These are phyloP conservation scores for Sugiyamaella neomexicana DNA, from an alignment of 1,139 yeast genomes.

Conservation along the genomic window DNA sequence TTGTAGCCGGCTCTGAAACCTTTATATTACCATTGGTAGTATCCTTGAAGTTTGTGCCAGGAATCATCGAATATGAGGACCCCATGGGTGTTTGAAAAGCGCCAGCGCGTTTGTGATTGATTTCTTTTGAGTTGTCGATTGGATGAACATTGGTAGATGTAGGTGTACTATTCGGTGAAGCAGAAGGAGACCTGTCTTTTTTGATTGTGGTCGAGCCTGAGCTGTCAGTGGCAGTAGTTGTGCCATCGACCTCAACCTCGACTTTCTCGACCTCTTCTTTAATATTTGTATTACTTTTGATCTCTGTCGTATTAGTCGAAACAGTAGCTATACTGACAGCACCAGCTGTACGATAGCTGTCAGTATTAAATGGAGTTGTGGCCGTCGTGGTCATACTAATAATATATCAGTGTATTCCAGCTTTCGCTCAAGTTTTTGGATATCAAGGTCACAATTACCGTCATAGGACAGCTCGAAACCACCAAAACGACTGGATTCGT, in stretches of 20 bases:
- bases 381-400: conserved; percentile 14
- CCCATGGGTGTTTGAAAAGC: neutral
- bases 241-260: neutral
- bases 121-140: too few relatives aligned
- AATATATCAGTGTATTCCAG: neutral
- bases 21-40: neutral
- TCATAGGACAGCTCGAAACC: neutral
- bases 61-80: conserved; percentile 3
- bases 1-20: neutral
- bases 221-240: neutral
- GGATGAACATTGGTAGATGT: neutral
- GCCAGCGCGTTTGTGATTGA: neutral
- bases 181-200: conserved; percentile 2
- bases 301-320: neutral
- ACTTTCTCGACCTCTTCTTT: too few relatives aligned
- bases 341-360: neutral
- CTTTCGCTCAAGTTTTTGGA: neutral
- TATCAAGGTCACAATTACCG: too few relatives aligned
- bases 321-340: neutral
- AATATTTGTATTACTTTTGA: neutral
- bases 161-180: conserved; percentile 9
- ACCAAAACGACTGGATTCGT: too few relatives aligned
- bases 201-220: neutral
- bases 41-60: neutral
- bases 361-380: conserved; percentile 11